Evolutionary conservation across 78 protist genomes (phyloP).

Genomic region (Chrysochromulina parva): DNA sequence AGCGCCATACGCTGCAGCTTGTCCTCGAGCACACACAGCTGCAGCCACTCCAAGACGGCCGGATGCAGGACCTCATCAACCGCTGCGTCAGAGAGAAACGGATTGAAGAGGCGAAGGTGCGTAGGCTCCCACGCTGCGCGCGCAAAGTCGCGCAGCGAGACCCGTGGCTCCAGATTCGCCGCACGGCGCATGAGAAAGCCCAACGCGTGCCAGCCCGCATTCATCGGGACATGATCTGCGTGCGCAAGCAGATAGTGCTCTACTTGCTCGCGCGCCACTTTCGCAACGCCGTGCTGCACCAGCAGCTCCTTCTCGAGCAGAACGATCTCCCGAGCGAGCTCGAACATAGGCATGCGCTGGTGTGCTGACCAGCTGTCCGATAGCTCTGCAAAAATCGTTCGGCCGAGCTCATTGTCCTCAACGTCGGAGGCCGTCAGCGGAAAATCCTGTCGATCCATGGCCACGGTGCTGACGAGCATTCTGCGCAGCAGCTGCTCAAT

Average conservation of each 20-base stretch:
- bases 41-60: not conserved
- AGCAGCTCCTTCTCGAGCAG: not conserved
- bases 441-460: too few species aligned
- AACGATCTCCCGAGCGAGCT: not conserved
- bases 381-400: too few species aligned
- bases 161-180: not conserved
- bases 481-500: not conserved
- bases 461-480: too few species aligned
- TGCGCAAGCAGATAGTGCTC: not conserved
- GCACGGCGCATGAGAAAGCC: not conserved
- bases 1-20: not conserved
- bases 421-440: too few species aligned
- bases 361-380: too few species aligned
- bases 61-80: not conserved
- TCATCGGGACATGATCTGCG: not conserved
- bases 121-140: not conserved
- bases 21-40: conserved; percentile 6
- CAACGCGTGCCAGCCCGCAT: not conserved
- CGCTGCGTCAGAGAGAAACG: not conserved
- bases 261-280: not conserved
- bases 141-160: not conserved
- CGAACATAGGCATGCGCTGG: too few species aligned
- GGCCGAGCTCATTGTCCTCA: too few species aligned
- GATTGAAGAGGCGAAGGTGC: not conserved
- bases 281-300: not conserved